Conservation (phyloP, 73 alveolate species). For the Paraurostyla sp. region DNA sequence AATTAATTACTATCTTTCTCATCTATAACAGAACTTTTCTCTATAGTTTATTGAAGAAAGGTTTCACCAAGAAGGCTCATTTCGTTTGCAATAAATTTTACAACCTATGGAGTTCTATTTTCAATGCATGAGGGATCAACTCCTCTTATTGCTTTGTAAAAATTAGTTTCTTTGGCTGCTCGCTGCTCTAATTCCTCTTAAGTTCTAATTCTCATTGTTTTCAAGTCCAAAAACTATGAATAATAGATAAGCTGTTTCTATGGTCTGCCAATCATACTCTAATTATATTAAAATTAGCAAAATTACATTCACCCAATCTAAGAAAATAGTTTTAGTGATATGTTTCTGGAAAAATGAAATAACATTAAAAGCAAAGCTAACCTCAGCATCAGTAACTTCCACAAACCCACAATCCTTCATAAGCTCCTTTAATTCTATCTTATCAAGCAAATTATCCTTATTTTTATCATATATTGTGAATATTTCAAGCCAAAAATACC, state of each 20-base stretch:
- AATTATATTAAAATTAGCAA: not conserved
- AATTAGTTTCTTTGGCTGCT: conserved; percentile 5
- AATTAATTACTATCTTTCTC: conserved; percentile 15
- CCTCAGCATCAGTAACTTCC: conserved; percentile 48
- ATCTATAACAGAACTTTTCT: conserved; percentile 26
- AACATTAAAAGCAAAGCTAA: conserved; percentile 24
- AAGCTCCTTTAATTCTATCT: conserved; percentile 19
- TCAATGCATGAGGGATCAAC: not conserved
- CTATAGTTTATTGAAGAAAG: conserved; percentile 11
- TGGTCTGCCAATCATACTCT: conserved; percentile 54
- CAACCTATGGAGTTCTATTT: not conserved
- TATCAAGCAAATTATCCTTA: conserved; percentile 33
- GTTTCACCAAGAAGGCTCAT: not conserved
- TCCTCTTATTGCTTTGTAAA: conserved; percentile 33
- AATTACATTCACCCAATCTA: conserved; percentile 47
- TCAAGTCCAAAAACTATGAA: not conserved
- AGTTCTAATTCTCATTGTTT: conserved; percentile 3
- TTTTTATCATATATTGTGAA: not conserved
- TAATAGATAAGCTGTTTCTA: not conserved
- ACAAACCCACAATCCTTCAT: conserved; percentile 16
- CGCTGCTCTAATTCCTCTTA: not conserved
- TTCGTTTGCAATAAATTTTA: conserved; percentile 43
- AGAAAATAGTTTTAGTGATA: not conserved
- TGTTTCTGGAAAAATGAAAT: not conserved
- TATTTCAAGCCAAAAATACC: conserved; percentile 7